Conservation (phyloP, 345 rosid species). For the Syzygium aromaticum region DNA sequence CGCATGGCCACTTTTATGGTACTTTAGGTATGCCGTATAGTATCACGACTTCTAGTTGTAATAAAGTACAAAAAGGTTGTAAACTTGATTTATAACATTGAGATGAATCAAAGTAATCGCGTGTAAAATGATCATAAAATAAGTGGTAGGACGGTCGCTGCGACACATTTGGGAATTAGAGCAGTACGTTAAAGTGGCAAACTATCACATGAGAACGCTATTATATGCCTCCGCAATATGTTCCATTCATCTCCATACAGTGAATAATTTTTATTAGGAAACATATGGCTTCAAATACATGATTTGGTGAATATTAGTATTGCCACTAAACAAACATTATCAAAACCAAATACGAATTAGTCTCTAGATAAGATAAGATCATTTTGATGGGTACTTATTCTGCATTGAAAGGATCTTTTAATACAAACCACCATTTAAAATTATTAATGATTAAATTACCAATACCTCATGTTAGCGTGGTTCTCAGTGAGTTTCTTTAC, state of each 20-base stretch:
- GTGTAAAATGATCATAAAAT: not conserved
- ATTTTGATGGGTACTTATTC: not conserved
- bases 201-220: too few relatives aligned
- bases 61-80: not conserved
- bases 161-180: not conserved
- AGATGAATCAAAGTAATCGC: too few relatives aligned
- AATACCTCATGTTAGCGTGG: not conserved
- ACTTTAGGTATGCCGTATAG: not conserved
- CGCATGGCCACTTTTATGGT: not conserved
- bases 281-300: not conserved
- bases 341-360: not conserved
- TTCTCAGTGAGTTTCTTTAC: not conserved
- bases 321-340: not conserved
- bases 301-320: not conserved
- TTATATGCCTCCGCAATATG: too few relatives aligned
- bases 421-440: not conserved
- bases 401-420: not conserved
- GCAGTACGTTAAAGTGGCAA: not conserved
- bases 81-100: too few relatives aligned
- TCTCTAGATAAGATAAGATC: not conserved
- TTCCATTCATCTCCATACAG: not conserved
- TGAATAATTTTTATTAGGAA: not conserved
- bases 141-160: not conserved
- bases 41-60: not conserved
- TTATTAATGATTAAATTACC: not conserved